Evolutionary conservation across 2,329 filamentous ascomycete genomes (phyloP).

Genomic region (Botrytis sinoallii): DNA sequence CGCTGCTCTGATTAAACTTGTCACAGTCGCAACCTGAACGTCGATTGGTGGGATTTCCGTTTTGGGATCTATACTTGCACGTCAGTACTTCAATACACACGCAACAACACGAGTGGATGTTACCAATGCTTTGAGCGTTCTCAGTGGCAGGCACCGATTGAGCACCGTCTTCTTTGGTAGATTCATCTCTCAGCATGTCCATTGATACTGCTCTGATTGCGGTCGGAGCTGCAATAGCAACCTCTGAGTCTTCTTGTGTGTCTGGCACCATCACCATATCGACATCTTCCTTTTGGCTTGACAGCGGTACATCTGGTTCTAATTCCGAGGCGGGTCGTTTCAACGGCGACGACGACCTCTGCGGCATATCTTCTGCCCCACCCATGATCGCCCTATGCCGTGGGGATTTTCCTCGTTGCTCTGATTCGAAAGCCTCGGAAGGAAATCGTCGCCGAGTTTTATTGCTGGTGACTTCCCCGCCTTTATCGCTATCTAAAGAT

Average conservation of each 20-base stretch:
- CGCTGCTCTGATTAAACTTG: slow-evolving; percentile 54
- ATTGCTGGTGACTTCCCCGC: slow-evolving; percentile 36
- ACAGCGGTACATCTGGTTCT: slow-evolving; percentile 29
- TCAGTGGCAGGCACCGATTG: not conserved
- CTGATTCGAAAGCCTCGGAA: slow-evolving; percentile 34
- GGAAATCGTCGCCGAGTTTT: slow-evolving; percentile 37
- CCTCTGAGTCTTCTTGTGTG: slow-evolving; percentile 16
- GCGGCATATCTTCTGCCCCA: slow-evolving; percentile 54
- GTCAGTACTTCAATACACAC: slow-evolving; percentile 1
- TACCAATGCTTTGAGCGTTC: slow-evolving; percentile 18
- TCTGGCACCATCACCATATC: slow-evolving; percentile 35
- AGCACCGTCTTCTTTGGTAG: slow-evolving; percentile 8
- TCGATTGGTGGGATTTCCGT: slow-evolving; percentile 50
- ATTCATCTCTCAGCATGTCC: slow-evolving; percentile 30
- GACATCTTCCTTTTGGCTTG: slow-evolving; percentile 36
- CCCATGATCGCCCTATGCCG: slow-evolving; percentile 56
- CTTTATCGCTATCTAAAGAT: slow-evolving; percentile 54
- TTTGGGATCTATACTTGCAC: not conserved
- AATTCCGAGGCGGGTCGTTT: slow-evolving; percentile 55
- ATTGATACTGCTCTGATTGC: slow-evolving; percentile 27
- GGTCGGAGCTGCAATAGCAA: slow-evolving; percentile 16
- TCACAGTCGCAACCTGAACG: slow-evolving; percentile 72
- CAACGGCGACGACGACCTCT: slow-evolving; percentile 62
- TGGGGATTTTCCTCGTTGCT: slow-evolving; percentile 48
- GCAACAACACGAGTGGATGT: not conserved